Base-by-base conservation (phyloP, 345 rosid genomes). In the Jatropha curcas region DNA sequence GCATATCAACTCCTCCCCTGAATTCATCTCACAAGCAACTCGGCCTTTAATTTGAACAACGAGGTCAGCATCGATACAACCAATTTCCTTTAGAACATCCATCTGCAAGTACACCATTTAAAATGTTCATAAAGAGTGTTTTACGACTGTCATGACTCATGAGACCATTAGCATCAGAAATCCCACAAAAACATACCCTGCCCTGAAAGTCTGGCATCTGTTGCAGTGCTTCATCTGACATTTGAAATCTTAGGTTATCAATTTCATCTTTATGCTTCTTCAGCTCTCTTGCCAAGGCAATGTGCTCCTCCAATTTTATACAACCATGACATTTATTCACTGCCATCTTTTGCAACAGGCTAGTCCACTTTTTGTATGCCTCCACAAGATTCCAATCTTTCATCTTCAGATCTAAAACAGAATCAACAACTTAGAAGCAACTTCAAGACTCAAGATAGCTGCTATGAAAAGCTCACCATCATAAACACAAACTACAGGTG, bases 141-240 rank as follows among this genome's bases (percentile, higher is more conserved):
- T n/a, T 60, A 58, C 22, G 46, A 58, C 9, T 43, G 3, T n/a
- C 57, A 39, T 39, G 77, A 55, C 1, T n/a, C 57, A 39, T 39
- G 77, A 55, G 71, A 60, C 48, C 24, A 39, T 65, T 69, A 63
- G 34, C 46, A 55, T 28, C 31, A 61, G 43, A 68, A 45, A 77
- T 66, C 34, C 33, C 17, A 35, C 58, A 60, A 43, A 20, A 58
- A 74, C 82, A 68, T 92, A 95, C 99, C 90, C 98, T 83, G 85
- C 94, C 96, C 78, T 88, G 92, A 86, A 95, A 95, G 28, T 92
- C 96, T 1, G 99, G 96, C 99, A 95, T 95, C 88, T 90, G 99
- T 74, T 83, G 79, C 22, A 95, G 84, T 22, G 99, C 97, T 82
- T 92, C 94, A 80, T 92, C 97, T 22, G 98, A 95, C 89, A 92